Evolutionary conservation across 108 stramenopile species (phyloP).

Genomic region (Bacterosira constricta): DNA sequence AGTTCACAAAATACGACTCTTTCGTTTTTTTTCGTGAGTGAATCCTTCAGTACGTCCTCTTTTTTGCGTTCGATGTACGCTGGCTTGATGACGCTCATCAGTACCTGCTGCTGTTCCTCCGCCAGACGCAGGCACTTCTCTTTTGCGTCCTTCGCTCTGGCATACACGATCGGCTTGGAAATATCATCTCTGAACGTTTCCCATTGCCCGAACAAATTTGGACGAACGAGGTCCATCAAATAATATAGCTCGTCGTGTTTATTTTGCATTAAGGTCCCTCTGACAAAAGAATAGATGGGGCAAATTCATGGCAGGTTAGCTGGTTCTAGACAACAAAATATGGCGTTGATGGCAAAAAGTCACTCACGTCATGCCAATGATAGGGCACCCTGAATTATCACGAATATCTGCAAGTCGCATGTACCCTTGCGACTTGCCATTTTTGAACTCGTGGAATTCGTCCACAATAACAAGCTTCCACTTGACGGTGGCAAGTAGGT

Average conservation of each 20-base stretch:
- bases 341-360: not conserved
- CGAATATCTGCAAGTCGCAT: constrained; percentile 35
- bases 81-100: constrained; percentile 49
- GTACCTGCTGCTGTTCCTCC: constrained; percentile 42
- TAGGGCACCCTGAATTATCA: constrained; percentile 34
- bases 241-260: constrained; percentile 75
- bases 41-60: constrained; percentile 59
- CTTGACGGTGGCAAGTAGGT: constrained; percentile 35
- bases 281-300: constrained; percentile 56
- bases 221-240: constrained; percentile 77
- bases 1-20: constrained; percentile 81
- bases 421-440: constrained; percentile 27
- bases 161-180: constrained; percentile 64
- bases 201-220: constrained; percentile 60
- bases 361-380: constrained; percentile 52
- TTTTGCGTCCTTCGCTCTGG: constrained; percentile 60
- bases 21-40: constrained; percentile 79
- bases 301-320: constrained; percentile 33
- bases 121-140: constrained; percentile 30
- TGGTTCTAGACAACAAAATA: constrained; percentile 25
- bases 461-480: constrained; percentile 88
- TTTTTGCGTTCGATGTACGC: constrained; percentile 69
- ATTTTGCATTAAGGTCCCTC: constrained; percentile 74
- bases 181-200: constrained; percentile 56
- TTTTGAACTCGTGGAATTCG: constrained; percentile 85